Evolutionary conservation across 1,284 basidiomycete genomes (phyloP).

Genomic region (Boletus smithii): DNA sequence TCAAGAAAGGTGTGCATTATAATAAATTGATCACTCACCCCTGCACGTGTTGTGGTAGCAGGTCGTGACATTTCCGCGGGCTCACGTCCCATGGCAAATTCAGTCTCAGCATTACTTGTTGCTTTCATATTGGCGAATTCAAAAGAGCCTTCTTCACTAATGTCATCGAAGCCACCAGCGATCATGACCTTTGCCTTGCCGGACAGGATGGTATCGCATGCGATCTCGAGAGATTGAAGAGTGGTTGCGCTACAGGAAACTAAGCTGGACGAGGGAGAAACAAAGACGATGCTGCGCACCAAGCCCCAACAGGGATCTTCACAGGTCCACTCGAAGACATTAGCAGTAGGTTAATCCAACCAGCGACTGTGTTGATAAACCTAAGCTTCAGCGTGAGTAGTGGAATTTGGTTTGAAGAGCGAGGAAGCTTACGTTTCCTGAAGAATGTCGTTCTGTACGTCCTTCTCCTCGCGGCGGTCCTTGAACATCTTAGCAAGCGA

Average conservation of each 20-base stretch:
- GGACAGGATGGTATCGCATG: slow-evolving; percentile 90
- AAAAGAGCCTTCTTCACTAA: slow-evolving; percentile 95
- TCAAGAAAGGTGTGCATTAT: slow-evolving; percentile 12
- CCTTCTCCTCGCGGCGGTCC: slow-evolving; percentile 94
- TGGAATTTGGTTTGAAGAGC: slow-evolving; percentile 8
- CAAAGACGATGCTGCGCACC: slow-evolving; percentile 47
- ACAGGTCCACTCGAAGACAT: slow-evolving; percentile 95
- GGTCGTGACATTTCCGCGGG: slow-evolving; percentile 98
- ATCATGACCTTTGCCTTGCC: slow-evolving; percentile 99
- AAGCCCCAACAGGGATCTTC: slow-evolving; percentile 98
- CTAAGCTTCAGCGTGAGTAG: slow-evolving; percentile 39
- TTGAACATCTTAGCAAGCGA: slow-evolving; percentile 96
- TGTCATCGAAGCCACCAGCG: slow-evolving; percentile 96
- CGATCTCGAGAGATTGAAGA: slow-evolving; percentile 96
- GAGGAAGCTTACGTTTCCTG: slow-evolving; percentile 81
- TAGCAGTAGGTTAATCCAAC: slow-evolving; percentile 94
- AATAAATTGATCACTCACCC: slow-evolving; percentile 47
- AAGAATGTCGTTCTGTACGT: slow-evolving; percentile 96
- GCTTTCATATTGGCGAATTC: slow-evolving; percentile 99
- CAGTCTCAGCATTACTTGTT: slow-evolving; percentile 93
- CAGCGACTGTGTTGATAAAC: slow-evolving; percentile 97
- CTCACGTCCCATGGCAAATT: slow-evolving; percentile 98
- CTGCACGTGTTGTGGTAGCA: slow-evolving; percentile 91
- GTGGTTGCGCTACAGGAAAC: slow-evolving; percentile 77
- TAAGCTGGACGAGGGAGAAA: slow-evolving; percentile 6